phyloP scores from a whole-genome alignment of 2,329 filamentous ascomycete genomes.

The Amauroascus verrucosus region DNA sequence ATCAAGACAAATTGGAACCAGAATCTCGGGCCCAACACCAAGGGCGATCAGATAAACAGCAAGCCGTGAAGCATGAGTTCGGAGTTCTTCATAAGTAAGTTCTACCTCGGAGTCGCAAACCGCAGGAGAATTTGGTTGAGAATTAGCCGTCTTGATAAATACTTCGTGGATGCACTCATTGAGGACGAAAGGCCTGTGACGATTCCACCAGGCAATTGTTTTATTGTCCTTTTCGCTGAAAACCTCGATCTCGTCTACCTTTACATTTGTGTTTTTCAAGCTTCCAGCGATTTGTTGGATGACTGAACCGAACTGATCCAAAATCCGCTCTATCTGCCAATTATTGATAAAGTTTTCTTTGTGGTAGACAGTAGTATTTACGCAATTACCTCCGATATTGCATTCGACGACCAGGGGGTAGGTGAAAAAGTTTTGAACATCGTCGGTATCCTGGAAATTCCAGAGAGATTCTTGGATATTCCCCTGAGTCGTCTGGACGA shows the following conservation, averaged over 20 bases:
- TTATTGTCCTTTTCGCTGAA: slow-evolving; percentile 27
- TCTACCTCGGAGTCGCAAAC: slow-evolving; percentile 19
- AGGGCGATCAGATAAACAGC: slow-evolving; percentile 10
- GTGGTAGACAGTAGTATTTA: slow-evolving; percentile 54
- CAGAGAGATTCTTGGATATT: slow-evolving; percentile 10
- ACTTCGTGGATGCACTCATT: slow-evolving; percentile 20
- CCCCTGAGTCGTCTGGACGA: slow-evolving; percentile 22
- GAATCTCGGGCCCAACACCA: slow-evolving; percentile 13
- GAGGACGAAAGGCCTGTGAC: slow-evolving; percentile 6
- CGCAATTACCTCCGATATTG: slow-evolving; percentile 44
- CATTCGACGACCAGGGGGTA: slow-evolving; percentile 52
- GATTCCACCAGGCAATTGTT: slow-evolving; percentile 28
- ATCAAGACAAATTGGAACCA: slow-evolving; percentile 18
- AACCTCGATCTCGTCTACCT: slow-evolving; percentile 24
- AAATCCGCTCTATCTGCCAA: slow-evolving; percentile 44
- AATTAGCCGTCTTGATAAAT: slow-evolving; percentile 13
- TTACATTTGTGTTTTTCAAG: slow-evolving; percentile 19
- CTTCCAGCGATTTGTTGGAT: slow-evolving; percentile 27
- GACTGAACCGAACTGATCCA: slow-evolving; percentile 41
- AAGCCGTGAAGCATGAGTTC: slow-evolving; percentile 17
- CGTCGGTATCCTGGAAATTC: slow-evolving; percentile 10
- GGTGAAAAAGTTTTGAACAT: slow-evolving; percentile 15
- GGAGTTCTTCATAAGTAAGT: slow-evolving; percentile 16
- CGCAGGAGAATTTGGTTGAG: slow-evolving; percentile 16
- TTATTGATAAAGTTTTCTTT: slow-evolving; percentile 50